Evolutionary conservation across 23 red algal species (phyloP).

Genomic region (Gracilaria caudata): DNA sequence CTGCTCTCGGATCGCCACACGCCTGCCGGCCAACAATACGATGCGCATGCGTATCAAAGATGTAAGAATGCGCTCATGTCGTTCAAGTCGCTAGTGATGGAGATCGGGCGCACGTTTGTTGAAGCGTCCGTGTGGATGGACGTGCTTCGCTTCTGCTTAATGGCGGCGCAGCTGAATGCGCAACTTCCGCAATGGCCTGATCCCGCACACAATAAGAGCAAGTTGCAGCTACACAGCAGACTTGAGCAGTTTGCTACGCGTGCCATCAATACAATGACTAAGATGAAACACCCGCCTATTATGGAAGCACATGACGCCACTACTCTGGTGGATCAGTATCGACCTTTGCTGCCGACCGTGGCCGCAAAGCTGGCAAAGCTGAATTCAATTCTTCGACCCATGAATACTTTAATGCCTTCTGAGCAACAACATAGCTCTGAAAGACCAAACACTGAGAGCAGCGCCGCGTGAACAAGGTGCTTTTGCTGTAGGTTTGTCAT

Average conservation of each 20-base stretch:
- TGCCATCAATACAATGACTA: background rate
- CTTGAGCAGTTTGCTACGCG: slow-evolving; percentile 43
- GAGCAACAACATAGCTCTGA: background rate
- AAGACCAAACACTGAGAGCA: slow-evolving; percentile 21
- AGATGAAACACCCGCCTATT: background rate
- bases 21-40: background rate
- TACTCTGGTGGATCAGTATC: background rate
- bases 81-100: slow-evolving; percentile 11
- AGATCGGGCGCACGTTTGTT: slow-evolving; percentile 6
- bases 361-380: background rate
- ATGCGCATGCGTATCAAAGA: background rate
- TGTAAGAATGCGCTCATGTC: slow-evolving; percentile 22
- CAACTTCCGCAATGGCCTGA: slow-evolving; percentile 26
- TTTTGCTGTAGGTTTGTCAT: background rate
- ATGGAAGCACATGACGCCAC: background rate
- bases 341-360: background rate
- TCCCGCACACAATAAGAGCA: background rate
- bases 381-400: background rate
- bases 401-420: background rate
- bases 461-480: background rate
- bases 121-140: slow-evolving; percentile 32
- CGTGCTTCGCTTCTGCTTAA: slow-evolving; percentile 14
- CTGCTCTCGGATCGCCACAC: background rate
- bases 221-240: background rate
- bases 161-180: slow-evolving; percentile 2